These are phyloP conservation scores for Globisporangium uncinulatum DNA, from an alignment of 352 stramenopile genomes.

Conservation along the genomic window DNA sequence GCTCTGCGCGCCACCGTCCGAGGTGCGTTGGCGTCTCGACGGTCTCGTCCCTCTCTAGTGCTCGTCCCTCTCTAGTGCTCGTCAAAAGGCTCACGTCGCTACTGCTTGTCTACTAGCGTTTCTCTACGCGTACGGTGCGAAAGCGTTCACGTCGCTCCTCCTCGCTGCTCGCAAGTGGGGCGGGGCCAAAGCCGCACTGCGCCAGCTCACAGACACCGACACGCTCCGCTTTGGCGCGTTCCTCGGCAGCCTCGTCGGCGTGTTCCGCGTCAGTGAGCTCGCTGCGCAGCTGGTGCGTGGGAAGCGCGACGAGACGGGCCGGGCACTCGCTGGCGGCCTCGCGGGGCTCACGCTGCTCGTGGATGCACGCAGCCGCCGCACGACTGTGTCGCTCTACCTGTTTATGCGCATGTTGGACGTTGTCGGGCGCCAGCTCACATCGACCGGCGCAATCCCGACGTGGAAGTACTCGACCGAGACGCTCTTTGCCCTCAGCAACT, in stretches of 20 bases:
- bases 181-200: constrained; percentile 59
- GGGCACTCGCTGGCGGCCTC: constrained; percentile 60
- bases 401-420: constrained; percentile 85
- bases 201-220: constrained; percentile 41
- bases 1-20: constrained; percentile 37
- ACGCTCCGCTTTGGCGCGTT: constrained; percentile 36
- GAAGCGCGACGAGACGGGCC: constrained; percentile 44
- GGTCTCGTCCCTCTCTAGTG: not conserved
- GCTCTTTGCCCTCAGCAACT: constrained; percentile 75
- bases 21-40: constrained; percentile 5
- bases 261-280: constrained; percentile 65
- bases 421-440: constrained; percentile 61
- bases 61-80: not conserved
- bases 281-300: constrained; percentile 33
- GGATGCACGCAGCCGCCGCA: constrained; percentile 55
- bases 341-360: constrained; percentile 67
- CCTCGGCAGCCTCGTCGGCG: constrained; percentile 65
- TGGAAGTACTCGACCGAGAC: constrained; percentile 66
- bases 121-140: constrained; percentile 72
- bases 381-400: constrained; percentile 78
- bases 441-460: constrained; percentile 37
- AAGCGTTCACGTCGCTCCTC: constrained; percentile 76
- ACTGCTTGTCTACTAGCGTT: constrained; percentile 28
- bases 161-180: constrained; percentile 78
- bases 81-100: no score